These are phyloP conservation scores for Globisporangium abappressorium DNA, from an alignment of 352 stramenopile species.

Conservation along the genomic window DNA sequence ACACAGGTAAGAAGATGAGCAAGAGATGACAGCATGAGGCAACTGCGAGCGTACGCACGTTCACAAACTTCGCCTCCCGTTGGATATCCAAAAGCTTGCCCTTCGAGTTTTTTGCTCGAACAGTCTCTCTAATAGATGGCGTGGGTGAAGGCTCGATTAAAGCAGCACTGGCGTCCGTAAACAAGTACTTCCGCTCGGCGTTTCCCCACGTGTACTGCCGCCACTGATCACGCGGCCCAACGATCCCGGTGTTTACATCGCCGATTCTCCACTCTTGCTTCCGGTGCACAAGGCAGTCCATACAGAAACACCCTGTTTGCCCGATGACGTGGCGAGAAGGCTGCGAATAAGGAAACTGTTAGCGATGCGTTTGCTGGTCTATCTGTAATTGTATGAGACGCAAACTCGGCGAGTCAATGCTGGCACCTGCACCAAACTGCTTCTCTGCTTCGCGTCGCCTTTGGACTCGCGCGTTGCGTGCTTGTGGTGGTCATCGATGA, in stretches of 20 bases:
- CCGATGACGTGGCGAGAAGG: constrained; percentile 49
- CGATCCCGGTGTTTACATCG: constrained; percentile 59
- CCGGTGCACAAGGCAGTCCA: constrained; percentile 63
- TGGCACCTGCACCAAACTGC: constrained; percentile 10
- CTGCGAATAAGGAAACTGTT: constrained; percentile 14
- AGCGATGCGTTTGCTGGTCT: not conserved
- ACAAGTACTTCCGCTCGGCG: constrained; percentile 46
- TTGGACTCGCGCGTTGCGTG: not conserved
- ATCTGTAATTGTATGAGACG: not conserved
- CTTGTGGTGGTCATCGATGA: constrained; percentile 41
- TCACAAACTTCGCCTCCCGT: constrained; percentile 65
- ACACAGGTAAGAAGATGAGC: not conserved
- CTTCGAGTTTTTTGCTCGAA: constrained; percentile 41
- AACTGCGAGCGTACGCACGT: constrained; percentile 22
- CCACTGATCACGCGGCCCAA: constrained; percentile 66
- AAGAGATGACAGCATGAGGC: not conserved
- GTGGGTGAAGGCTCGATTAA: constrained; percentile 29
- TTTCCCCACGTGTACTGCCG: constrained; percentile 63
- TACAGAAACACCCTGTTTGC: constrained; percentile 73
- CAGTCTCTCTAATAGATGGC: constrained; percentile 44
- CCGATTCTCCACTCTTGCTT: constrained; percentile 79
- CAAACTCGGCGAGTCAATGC: not conserved
- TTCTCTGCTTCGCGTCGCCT: constrained; percentile 14
- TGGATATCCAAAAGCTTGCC: constrained; percentile 41
- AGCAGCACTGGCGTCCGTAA: constrained; percentile 9